These are phyloP conservation scores for Artemisia tridentata DNA, from an alignment of 129 eudicot genomes.

Conservation along the genomic window DNA sequence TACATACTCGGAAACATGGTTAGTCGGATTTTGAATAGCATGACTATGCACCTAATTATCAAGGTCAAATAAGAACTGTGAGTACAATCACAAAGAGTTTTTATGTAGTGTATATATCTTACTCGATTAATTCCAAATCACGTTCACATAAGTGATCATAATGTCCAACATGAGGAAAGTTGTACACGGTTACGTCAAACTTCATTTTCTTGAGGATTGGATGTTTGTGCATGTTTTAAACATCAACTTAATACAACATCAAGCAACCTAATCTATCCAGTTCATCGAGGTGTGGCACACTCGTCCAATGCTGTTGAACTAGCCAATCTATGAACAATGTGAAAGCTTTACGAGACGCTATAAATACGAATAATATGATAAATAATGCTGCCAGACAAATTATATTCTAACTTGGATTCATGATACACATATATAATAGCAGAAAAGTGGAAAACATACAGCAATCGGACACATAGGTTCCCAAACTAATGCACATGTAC, in stretches of 20 bases:
- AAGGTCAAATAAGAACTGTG: not conserved
- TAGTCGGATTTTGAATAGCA: too few species aligned
- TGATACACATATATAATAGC: too few species aligned
- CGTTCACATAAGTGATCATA: constrained; percentile 19
- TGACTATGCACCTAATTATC: not conserved
- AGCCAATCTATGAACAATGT: constrained; percentile 16
- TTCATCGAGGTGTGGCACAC: constrained; percentile 26
- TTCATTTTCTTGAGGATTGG: constrained; percentile 23
- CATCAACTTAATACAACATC: constrained; percentile 42
- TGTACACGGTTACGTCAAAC: constrained; percentile 38
- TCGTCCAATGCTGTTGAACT: constrained; percentile 13
- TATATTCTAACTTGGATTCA: too few species aligned
- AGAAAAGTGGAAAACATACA: too few species aligned
- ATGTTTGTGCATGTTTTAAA: constrained; percentile 33
- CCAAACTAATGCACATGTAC: too few species aligned
- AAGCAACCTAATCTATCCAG: constrained; percentile 32
- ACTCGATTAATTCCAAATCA: constrained; percentile 21
- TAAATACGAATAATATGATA: not conserved
- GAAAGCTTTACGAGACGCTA: not conserved
- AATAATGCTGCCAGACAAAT: not conserved
- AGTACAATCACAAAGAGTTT: not conserved
- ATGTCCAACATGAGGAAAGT: constrained; percentile 52
- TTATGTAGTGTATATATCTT: constrained; percentile 1
- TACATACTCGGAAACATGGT: too few species aligned
- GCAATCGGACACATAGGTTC: too few species aligned